Evolutionary conservation across 371 early-diverging fungal species (phyloP).

Genomic region (Lichtheimia hyalospora): DNA sequence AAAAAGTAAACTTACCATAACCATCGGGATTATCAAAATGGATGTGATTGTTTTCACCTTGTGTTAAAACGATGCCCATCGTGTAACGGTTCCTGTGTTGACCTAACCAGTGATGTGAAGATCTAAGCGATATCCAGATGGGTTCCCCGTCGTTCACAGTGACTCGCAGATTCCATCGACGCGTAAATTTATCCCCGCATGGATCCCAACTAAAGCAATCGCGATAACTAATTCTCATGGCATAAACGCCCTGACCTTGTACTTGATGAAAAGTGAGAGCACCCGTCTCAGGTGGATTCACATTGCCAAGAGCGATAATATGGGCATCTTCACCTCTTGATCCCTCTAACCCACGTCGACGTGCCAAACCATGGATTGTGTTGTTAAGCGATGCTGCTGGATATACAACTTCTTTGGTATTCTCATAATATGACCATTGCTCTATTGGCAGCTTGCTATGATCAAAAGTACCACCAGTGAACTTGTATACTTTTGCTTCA

Average conservation of each 20-base stretch:
- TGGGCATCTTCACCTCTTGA: constrained; percentile 11
- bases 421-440: background rate
- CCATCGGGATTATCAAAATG: constrained; percentile 13
- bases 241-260: constrained; percentile 4
- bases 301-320: constrained; percentile 20
- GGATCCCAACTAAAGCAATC: constrained; percentile 21
- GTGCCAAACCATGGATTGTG: constrained; percentile 13
- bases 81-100: constrained; percentile 11
- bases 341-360: constrained; percentile 11
- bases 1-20: constrained; percentile 1
- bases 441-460: too few species aligned
- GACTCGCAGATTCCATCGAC: constrained; percentile 17
- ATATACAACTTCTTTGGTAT: too few species aligned
- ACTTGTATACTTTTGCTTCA: too few species aligned
- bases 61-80: constrained; percentile 4
- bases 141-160: constrained; percentile 6
- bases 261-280: constrained; percentile 11
- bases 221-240: constrained; percentile 8
- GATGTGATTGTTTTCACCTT: constrained; percentile 3
- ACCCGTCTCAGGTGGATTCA: constrained; percentile 17
- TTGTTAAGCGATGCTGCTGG: constrained; percentile 13
- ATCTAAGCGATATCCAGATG: constrained; percentile 8
- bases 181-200: constrained; percentile 15
- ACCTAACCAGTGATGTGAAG: background rate
- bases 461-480: too few species aligned